Conservation (phyloP, 495 filamentous ascomycete genomes). For the Podospora australis region DNA sequence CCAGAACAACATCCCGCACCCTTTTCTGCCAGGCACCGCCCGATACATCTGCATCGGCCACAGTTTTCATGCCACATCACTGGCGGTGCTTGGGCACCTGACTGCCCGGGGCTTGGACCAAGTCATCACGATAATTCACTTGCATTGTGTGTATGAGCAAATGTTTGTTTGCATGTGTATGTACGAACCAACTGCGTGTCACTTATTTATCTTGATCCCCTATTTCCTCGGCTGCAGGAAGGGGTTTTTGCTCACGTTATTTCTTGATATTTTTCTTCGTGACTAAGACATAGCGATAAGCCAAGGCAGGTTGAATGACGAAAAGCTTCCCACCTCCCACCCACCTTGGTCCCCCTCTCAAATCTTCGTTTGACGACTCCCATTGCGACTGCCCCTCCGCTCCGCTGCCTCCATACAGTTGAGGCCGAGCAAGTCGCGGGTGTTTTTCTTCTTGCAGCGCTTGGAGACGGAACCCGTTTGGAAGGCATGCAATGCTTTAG, state of each 20-base stretch:
- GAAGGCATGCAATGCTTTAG: neutral
- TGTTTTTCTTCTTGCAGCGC: neutral
- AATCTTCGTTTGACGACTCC: neutral
- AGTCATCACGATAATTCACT: too few species aligned
- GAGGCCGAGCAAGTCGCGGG: neutral
- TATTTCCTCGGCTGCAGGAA: neutral
- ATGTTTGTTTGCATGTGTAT: too few species aligned
- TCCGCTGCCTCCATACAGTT: neutral
- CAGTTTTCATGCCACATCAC: too few species aligned
- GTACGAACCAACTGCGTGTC: too few species aligned
- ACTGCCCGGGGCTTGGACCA: too few species aligned
- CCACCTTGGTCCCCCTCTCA: neutral
- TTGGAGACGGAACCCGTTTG: neutral
- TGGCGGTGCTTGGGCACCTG: too few species aligned
- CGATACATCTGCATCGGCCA: too few species aligned
- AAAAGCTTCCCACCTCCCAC: constrained; percentile 2
- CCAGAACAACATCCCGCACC: too few species aligned
- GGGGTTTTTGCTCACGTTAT: constrained; percentile 1
- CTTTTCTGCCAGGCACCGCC: too few species aligned
- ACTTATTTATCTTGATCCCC: neutral
- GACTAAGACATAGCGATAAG: constrained; percentile 18
- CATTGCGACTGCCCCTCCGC: neutral
- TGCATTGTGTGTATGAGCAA: too few species aligned
- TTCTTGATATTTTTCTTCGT: constrained; percentile 9
- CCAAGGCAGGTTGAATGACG: constrained; percentile 8